These are phyloP conservation scores for Yamadazyma siamensis DNA, from an alignment of 1,139 yeast genomes.

Conservation along the genomic window DNA sequence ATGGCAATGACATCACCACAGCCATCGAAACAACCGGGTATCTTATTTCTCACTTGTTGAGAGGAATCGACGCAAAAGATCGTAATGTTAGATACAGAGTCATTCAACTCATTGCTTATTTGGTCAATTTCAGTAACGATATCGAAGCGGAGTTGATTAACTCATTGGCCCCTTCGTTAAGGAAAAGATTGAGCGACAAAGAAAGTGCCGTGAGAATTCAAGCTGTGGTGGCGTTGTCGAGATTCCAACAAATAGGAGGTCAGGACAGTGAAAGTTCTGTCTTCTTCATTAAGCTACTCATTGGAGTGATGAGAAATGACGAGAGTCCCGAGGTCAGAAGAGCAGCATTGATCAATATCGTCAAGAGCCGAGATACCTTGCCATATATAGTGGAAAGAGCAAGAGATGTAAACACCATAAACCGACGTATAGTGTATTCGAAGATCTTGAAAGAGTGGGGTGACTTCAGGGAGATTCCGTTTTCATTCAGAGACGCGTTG, in stretches of 20 bases:
- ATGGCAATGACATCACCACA: conserved; percentile 7
- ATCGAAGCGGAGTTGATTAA: conserved; percentile 72
- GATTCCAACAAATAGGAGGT: conserved; percentile 59
- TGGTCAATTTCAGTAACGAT: conserved; percentile 72
- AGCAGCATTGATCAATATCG: conserved; percentile 72
- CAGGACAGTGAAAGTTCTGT: conserved; percentile 14
- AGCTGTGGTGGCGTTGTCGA: conserved; percentile 76
- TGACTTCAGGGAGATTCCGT: conserved; percentile 56
- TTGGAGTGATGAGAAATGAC: conserved; percentile 64
- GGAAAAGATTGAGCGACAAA: conserved; percentile 68
- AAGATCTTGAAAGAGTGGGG: conserved; percentile 67
- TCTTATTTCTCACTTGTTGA: conserved; percentile 61
- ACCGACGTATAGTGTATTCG: conserved; percentile 71
- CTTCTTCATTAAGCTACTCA: conserved; percentile 6
- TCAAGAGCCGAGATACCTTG: conserved; percentile 51
- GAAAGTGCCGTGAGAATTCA: conserved; percentile 78
- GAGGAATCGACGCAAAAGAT: conserved; percentile 77
- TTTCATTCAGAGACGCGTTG: conserved; percentile 61
- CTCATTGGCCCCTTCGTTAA: conserved; percentile 57
- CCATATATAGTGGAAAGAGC: conserved; percentile 75
- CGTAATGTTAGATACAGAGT: conserved; percentile 77
- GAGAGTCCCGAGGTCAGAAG: conserved; percentile 87
- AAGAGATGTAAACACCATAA: conserved; percentile 69
- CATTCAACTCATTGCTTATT: conserved; percentile 71
- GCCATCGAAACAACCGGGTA: conserved; percentile 36